A percentile compares a stretch with the other conserved stretches of the same genome.
Evolutionary conservation across 805 yeast genomes (phyloP).

Genomic region (Myxozyma geophila): DNA sequence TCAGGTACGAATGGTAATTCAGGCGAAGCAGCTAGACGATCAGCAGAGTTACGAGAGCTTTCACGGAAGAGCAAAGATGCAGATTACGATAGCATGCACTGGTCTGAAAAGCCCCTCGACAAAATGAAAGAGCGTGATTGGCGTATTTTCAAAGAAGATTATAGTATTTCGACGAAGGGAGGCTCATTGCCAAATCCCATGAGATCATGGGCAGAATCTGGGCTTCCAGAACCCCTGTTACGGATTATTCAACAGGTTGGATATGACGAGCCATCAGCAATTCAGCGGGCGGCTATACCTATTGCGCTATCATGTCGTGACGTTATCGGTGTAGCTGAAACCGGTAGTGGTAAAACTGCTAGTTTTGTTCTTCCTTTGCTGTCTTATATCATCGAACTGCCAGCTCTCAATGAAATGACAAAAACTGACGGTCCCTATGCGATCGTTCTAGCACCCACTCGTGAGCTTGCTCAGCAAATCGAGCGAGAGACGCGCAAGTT

Average conservation of each 20-base stretch:
- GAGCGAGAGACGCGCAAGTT: conserved; percentile 66
- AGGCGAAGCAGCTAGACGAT: conserved; percentile 20
- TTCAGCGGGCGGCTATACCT: conserved; percentile 89
- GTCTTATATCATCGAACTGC: conserved; percentile 55
- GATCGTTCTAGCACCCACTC: conserved; percentile 83
- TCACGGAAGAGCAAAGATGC: conserved; percentile 39
- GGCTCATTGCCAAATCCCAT: conserved; percentile 59
- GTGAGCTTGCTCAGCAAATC: conserved; percentile 91
- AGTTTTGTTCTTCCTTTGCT: conserved; percentile 78
- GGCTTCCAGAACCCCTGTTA: conserved; percentile 52
- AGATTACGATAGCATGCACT: conserved; percentile 49
- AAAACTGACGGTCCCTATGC: conserved; percentile 71
- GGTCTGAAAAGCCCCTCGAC: conserved; percentile 68
- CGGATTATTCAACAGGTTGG: conserved; percentile 44
- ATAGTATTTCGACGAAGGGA: conserved; percentile 62
- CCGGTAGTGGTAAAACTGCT: conserved; percentile 95
- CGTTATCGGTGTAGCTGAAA: conserved; percentile 88
- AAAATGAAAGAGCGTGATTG: conserved; percentile 85
- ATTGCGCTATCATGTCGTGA: conserved; percentile 63
- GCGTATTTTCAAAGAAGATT: conserved; percentile 84
- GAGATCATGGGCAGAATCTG: conserved; percentile 72
- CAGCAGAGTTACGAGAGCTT: conserved; percentile 37
- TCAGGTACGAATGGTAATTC: background rate
- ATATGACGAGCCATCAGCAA: conserved; percentile 79
- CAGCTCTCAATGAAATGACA: conserved; percentile 53